Base-by-base conservation (phyloP, 1,139 yeast species). In the Geotrichum klebahnii region DNA sequence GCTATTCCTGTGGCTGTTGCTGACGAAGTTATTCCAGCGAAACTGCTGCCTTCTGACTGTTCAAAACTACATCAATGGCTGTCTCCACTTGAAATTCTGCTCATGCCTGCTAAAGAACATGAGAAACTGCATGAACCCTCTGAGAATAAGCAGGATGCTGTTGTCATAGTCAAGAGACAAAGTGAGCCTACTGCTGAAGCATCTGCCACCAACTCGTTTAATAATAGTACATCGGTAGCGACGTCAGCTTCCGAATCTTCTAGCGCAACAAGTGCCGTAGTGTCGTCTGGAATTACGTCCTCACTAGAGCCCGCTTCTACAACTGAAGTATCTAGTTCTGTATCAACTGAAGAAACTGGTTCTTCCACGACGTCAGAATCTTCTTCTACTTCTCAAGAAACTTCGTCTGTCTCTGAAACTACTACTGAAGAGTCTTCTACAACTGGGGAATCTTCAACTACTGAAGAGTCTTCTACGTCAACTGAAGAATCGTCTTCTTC, bases 31-130 rank as follows among this genome's bases (percentile, higher is more conserved):
- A 10, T 8, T 26, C 10, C 29, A 6, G 29, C 29, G 6, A 26
- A 10, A 26, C 29, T 26, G 29, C 29, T 34, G 38, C 23, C 38
- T 22, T 34, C 35, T 17, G 46, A 43, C 5, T 43, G 46, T 40
- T 43, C 40, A 16, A 43, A 34, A 24, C 34, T 43, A 4, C 46
- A 43, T 23, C 19, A 35, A n/a, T 43, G 46, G 46, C 40, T 43
- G 22, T 31, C 38, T 10, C 46, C 46, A 10, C 10, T 34, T 4
- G 46, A 43, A 20, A 16, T 28, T 16, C 22, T 43, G 16, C 39
- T 43, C 12, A 28, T 43, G 33, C 40, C 34, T 26, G 9, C 37
- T n/a, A 19, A 28, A 19, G 39, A 43, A n/a, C 46, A 43, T 14
- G 40, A 43, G 17, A 19, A 24, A 10, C 33, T 43, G 26, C 46